Evolutionary conservation across 257 asterid genomes (phyloP).

Genomic region (Orobanche coerulescens): DNA sequence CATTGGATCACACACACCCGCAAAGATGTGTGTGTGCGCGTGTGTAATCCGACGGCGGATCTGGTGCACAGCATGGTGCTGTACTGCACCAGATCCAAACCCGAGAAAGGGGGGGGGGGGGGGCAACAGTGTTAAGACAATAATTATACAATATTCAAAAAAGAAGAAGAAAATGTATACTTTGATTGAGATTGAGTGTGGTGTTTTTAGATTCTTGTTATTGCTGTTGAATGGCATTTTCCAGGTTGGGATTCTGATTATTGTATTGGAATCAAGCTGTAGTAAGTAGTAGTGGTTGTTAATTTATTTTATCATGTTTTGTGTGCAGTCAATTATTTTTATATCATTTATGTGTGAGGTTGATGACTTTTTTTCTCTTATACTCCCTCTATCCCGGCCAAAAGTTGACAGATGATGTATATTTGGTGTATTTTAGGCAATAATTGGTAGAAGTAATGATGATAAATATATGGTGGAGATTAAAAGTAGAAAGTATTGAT

Average conservation of each 20-base stretch:
- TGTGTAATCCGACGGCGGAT: no score
- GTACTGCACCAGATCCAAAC: no score
- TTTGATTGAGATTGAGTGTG: slow-evolving; percentile 35
- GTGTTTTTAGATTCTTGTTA: slow-evolving; percentile 33
- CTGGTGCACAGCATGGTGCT: no score
- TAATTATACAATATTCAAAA: slow-evolving; percentile 29
- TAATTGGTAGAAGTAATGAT: no score
- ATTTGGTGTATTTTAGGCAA: no score
- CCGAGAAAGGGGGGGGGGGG: no score
- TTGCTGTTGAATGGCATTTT: slow-evolving; percentile 28
- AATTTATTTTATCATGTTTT: slow-evolving; percentile 24
- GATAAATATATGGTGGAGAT: no score
- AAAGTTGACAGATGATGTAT: no score
- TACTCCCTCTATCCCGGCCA: no score
- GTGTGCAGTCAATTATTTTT: slow-evolving; percentile 27
- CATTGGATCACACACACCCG: no score
- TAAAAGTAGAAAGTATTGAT: no score
- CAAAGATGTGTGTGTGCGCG: no score
- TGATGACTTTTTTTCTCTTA: background rate
- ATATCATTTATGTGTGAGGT: slow-evolving; percentile 21
- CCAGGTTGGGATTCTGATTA: slow-evolving; percentile 28
- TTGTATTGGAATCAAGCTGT: slow-evolving; percentile 19
- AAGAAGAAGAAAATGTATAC: slow-evolving; percentile 30
- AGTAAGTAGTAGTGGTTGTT: slow-evolving; percentile 19
- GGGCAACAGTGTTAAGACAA: slow-evolving; percentile 21